Evolutionary conservation across 768 basidiomycete genomes (phyloP), one percentile per base, ranked within the genome.

Genomic region (Suillus paluster): DNA sequence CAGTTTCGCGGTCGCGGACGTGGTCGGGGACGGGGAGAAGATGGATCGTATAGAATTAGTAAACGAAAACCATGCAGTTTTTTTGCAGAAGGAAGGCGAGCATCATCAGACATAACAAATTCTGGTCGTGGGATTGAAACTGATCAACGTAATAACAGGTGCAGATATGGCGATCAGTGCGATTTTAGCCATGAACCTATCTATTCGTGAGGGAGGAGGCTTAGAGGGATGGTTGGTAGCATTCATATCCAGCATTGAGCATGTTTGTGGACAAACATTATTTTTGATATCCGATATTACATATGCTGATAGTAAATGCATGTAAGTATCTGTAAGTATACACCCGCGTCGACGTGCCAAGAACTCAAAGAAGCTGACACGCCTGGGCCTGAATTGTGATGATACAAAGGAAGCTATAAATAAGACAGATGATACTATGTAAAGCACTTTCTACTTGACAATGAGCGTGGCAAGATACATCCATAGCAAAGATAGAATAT

Each of bases 81-180:
- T 83, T 93, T 87, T 85, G 85, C 86, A 80, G 84, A 87, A 86
- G 92, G 91, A 91, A 93, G 91, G 92, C 90, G 87, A 93, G 92
- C 89, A 85, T 83, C 89, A 85, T 83, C 75, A 73, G 81, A 81
- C 76, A 75, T 74, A 64, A 6, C 62, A 64, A 63, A 36, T 57
- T 64, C 58, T 61, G 54, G 59, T 70, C 65, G 71, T 64, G 70
- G 65, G 65, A 63, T 60, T 67, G 61, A 66, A 72, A 65, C 81
- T 83, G 71, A 83, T 77, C 58, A 52, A 36, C 72, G 78, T 78
- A 75, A 80, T 80, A 78, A 81, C 84, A 94, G 92, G 86, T 94
- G 92, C 85, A 87, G 85, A 83, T 93, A 87, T 71, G 92, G 92
- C 62, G 92, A 94, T 80, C 88, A 88, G 75, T 94, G 92, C 80